These are phyloP conservation scores for Coemansia sp. DNA, from an alignment of 192 early-diverging fungal species.

Conservation along the genomic window DNA sequence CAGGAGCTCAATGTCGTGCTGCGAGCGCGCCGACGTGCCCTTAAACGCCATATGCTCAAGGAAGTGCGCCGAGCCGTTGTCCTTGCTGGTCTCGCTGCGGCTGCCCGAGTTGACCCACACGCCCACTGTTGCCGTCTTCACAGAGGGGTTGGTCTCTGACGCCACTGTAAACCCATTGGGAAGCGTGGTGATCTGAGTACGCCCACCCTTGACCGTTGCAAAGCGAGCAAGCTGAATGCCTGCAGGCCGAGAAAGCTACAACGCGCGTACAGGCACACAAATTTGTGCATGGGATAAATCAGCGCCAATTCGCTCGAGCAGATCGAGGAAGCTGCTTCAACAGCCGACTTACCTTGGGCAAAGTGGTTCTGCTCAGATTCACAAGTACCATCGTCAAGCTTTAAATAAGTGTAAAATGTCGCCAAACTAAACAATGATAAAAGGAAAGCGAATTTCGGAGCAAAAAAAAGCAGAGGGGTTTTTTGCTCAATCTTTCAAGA, in stretches of 20 bases:
- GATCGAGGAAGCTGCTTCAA: not conserved
- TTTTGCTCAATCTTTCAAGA: too few species aligned
- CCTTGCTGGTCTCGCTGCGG: conserved; percentile 74
- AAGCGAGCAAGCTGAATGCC: conserved; percentile 47
- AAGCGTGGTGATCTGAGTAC: conserved; percentile 67
- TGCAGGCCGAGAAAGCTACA: conserved; percentile 45
- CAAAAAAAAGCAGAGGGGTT: too few species aligned
- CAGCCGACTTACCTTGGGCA: conserved; percentile 43
- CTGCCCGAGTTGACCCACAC: conserved; percentile 89
- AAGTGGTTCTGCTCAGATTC: conserved; percentile 39
- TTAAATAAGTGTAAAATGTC: not conserved
- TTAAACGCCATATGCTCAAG: conserved; percentile 99
- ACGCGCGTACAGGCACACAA: too few species aligned
- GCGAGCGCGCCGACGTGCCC: conserved; percentile 82
- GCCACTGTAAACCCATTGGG: conserved; percentile 81
- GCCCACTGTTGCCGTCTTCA: conserved; percentile 85
- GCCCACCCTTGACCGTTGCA: conserved; percentile 36
- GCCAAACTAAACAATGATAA: not conserved
- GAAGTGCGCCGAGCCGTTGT: conserved; percentile 97
- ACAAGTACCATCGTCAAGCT: conserved; percentile 43
- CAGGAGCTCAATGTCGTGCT: conserved; percentile 87
- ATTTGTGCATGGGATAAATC: not conserved
- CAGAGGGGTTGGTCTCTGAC: conserved; percentile 73
- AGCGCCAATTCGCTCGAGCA: not conserved
- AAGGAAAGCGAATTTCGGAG: not conserved